Conservation (phyloP, 2,329 filamentous ascomycete species). For the Scytalidium lignicola region DNA sequence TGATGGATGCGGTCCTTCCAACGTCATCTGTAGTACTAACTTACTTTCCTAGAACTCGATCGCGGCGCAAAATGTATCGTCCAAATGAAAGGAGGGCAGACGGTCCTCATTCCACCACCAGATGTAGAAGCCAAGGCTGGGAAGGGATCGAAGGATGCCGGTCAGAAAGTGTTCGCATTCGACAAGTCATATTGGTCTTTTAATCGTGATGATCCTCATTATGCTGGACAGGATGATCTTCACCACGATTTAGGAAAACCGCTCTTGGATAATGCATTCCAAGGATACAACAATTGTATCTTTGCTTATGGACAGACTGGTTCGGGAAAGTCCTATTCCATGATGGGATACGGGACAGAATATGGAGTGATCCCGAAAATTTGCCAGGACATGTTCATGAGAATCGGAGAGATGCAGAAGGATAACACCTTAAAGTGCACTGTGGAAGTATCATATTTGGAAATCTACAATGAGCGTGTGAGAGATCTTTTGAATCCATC, state of each 20-base stretch:
- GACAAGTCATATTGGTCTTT: slow-evolving; percentile 99
- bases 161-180: slow-evolving; percentile 85
- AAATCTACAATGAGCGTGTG: slow-evolving; percentile 98
- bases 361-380: slow-evolving; percentile 94
- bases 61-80: slow-evolving; percentile 94
- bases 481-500: slow-evolving; percentile 91
- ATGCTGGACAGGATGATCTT: slow-evolving; percentile 84
- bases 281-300: slow-evolving; percentile 99
- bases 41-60: slow-evolving; percentile 64
- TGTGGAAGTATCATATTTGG: slow-evolving; percentile 95
- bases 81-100: slow-evolving; percentile 92
- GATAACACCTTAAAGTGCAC: slow-evolving; percentile 82
- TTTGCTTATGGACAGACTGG: slow-evolving; percentile 98
- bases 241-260: slow-evolving; percentile 85
- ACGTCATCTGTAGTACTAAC: slow-evolving; percentile 5
- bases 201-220: slow-evolving; percentile 72
- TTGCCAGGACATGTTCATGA: slow-evolving; percentile 94
- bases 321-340: slow-evolving; percentile 97
- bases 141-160: slow-evolving; percentile 66
- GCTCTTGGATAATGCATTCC: slow-evolving; percentile 93
- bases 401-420: slow-evolving; percentile 65
- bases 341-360: slow-evolving; percentile 99
- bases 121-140: slow-evolving; percentile 50
- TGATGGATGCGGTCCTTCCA: neutral
- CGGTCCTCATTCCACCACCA: slow-evolving; percentile 71